Base-by-base conservation (phyloP, 495 filamentous ascomycete species). In the Cercophora newfieldiana region DNA sequence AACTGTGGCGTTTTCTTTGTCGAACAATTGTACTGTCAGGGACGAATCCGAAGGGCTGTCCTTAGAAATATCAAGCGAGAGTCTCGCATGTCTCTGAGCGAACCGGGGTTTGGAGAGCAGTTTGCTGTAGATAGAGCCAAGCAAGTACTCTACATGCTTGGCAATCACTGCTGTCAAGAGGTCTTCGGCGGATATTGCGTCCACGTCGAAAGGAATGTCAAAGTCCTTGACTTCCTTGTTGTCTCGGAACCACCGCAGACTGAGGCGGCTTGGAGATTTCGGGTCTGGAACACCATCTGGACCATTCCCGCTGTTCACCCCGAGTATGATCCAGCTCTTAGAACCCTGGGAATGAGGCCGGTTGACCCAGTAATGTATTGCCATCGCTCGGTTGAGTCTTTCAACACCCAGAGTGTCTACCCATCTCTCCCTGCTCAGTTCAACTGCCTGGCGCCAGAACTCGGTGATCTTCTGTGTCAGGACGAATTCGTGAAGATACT, bases 311-410 rank as follows among this genome's bases (percentile, higher is more conserved):
- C 91, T 90, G 65, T 85, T 80, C 28, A 95, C 81, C 1, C 92
- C 92, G n/a, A 97, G 82, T 49, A 97, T 89, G 53, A 98, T 81
- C 93, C 95, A 98, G 75, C 87, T 95, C 79, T 93, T 96, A 3
- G 82, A 77, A 12, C 85, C 86, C 28, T 85, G 78, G 21, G 77
- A 73, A 64, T 75, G 72, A 30, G 77, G 76, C 62, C 86, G 85
- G 47, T 86, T 81, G 19, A 84, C 75, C 95, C 95, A 99, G 74
- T 99, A 99, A 66, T 97, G 93, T 58, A 99, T 82, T 16, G 93
- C 85, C 63, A 98, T 78, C 18, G 88, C 88, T 47, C 95, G 86
- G 67, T 92, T 88, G 48, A 97, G 80, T 58, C 87, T 77, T 73
- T 97, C 90, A 10, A 96, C 82, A 60, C 85, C 84, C 61, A 98